phyloP scores from a whole-genome alignment of 371 early-diverging fungal species.

The Nosema muscidifuracis region DNA sequence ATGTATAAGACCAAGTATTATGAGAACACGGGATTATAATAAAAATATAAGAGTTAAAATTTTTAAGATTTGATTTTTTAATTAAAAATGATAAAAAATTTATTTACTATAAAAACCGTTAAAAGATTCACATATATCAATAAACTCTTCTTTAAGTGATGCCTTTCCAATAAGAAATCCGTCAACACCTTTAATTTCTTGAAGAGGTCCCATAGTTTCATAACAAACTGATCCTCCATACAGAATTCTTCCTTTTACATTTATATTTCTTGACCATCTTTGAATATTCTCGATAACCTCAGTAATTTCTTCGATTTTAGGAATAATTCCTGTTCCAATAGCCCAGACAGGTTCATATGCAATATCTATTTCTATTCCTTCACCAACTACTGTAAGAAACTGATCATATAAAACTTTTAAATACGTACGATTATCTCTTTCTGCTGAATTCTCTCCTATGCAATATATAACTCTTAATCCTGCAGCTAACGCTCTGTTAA shows the following conservation, averaged over 20 bases:
- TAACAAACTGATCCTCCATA: conserved; percentile 89
- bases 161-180: conserved; percentile 99
- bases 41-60: too few relatives aligned
- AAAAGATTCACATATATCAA: not conserved
- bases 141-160: conserved; percentile 70
- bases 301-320: conserved; percentile 74
- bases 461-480: conserved; percentile 88
- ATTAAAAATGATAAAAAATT: too few relatives aligned
- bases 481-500: conserved; percentile 72
- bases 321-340: conserved; percentile 93
- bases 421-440: conserved; percentile 78
- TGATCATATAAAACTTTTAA: conserved; percentile 77
- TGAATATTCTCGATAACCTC: conserved; percentile 44
- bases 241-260: conserved; percentile 70
- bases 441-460: conserved; percentile 85
- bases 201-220: conserved; percentile 69
- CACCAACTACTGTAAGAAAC: conserved; percentile 70
- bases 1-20: too few relatives aligned
- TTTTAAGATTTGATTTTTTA: too few relatives aligned
- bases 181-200: conserved; percentile 74
- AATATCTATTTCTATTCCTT: conserved; percentile 69
- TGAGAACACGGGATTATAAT: too few relatives aligned
- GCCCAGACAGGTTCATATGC: conserved; percentile 99
- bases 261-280: conserved; percentile 16
- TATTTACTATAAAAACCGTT: not conserved